Evolutionary conservation across 1,284 basidiomycete genomes (phyloP).

Genomic region (Abortiporus biennis): DNA sequence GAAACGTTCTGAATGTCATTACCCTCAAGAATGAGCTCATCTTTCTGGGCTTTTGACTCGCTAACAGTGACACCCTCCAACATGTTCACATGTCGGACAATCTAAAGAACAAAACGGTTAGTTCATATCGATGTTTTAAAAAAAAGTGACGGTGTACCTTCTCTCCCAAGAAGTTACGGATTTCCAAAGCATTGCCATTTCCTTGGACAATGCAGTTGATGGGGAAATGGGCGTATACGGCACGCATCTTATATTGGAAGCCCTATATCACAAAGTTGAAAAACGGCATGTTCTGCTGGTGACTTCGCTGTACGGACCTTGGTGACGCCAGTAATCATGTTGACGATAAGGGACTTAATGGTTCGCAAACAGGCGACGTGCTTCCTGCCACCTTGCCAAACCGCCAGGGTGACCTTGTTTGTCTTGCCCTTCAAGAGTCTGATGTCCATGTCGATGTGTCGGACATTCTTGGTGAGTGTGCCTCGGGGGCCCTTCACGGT

Average conservation of each 20-base stretch:
- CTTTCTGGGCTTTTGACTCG: constrained; percentile 95
- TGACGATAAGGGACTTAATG: constrained; percentile 90
- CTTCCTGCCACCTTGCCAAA: constrained; percentile 98
- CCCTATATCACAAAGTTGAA: constrained; percentile 49
- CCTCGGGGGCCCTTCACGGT: constrained; percentile 89
- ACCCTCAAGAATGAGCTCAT: constrained; percentile 89
- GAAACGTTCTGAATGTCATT: constrained; percentile 96
- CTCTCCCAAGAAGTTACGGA: constrained; percentile 98
- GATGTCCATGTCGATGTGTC: constrained; percentile 97
- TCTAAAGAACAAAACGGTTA: constrained; percentile 36
- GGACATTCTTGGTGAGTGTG: constrained; percentile 85
- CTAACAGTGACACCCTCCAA: constrained; percentile 81
- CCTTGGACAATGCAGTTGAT: constrained; percentile 98
- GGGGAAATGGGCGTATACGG: constrained; percentile 99
- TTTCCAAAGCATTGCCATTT: constrained; percentile 77
- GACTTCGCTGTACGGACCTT: constrained; percentile 48
- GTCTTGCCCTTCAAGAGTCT: constrained; percentile 69
- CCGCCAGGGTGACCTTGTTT: constrained; percentile 84
- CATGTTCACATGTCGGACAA: constrained; percentile 91
- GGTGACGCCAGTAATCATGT: constrained; percentile 98
- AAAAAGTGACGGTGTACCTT: constrained; percentile 46
- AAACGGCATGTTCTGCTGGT: no score
- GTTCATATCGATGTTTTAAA: background rate
- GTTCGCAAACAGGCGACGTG: constrained; percentile 98
- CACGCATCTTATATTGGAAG: constrained; percentile 99